Evolutionary conservation across 164 flowering plant genomes (phyloP), one percentile per base, ranked within the genome.

Genomic region (Vitis rotundifolia): DNA sequence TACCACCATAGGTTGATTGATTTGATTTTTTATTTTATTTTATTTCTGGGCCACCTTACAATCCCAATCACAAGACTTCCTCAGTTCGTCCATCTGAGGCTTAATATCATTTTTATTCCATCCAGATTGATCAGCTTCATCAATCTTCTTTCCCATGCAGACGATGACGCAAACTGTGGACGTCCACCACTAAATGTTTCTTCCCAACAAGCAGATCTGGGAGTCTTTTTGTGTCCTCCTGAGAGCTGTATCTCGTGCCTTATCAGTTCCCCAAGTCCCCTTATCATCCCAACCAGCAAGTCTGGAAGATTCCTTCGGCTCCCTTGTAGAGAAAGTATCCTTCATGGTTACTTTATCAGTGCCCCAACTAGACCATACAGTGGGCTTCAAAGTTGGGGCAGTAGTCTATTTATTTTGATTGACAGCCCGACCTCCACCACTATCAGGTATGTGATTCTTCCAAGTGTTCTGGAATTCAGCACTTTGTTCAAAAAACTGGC

Each of bases 401-500:
- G 28, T 63, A 61, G 49, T 48, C 11, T 59, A 67, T 63, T 59
- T 59, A 47, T n/a, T 11, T 52, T 71, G 22, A 14, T 28, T 68
- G 8, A 12, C 64, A 22, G 51, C 66, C 79, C 79, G 65, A 5
- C 55, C 77, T 49, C 72, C 75, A 55, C 70, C 67, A 16, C 77
- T 64, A 50, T 59, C 50, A 3, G 79, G 66, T 10, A 59, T 65
- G 1, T 57, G 22, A 53, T 74, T 61, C 11, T 77, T 73, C 2
- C 52, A 55, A 53, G 53, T 48, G 9, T 66, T 51, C 22, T 63
- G 62, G 49, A 72, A 50, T 37, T 78, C 87, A 62, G 18, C 76
- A 29, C 49, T 59, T 16, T 92, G 93, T 71, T 95, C 97, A 78
- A 93, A 93, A 18, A 8, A 66, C 73, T 14, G 87, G 86, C 77